Evolutionary conservation across 352 stramenopile genomes (phyloP).

Genomic region (Phytopythium boreale): DNA sequence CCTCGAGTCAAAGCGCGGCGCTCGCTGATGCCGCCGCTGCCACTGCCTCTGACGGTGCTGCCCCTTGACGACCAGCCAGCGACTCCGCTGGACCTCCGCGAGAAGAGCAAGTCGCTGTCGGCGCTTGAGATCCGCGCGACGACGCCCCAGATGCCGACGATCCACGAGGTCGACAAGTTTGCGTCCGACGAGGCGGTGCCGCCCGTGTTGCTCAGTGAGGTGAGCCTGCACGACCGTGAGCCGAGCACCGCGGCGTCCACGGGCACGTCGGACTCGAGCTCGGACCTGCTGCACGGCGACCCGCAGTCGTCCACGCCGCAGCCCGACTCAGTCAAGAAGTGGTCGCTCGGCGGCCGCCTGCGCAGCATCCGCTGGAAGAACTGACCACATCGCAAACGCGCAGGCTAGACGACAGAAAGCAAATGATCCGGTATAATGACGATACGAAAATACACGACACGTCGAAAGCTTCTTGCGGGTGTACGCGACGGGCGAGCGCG

Average conservation of each 20-base stretch:
- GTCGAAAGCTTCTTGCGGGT: neutral
- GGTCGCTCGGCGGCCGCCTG: slow-evolving; percentile 28
- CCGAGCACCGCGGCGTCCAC: slow-evolving; percentile 6
- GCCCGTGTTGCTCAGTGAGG: slow-evolving; percentile 10
- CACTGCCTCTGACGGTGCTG: slow-evolving; percentile 2
- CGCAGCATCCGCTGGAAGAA: slow-evolving; percentile 30
- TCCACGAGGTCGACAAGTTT: slow-evolving; percentile 8
- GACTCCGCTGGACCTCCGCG: neutral
- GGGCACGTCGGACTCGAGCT: slow-evolving; percentile 8
- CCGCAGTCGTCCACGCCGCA: neutral
- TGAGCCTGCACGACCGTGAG: slow-evolving; percentile 17
- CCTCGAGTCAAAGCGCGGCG: neutral
- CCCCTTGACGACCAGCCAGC: neutral
- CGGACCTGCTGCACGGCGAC: slow-evolving; percentile 8
- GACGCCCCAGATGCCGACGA: slow-evolving; percentile 4
- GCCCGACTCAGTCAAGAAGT: slow-evolving; percentile 14
- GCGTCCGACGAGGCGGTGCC: neutral
- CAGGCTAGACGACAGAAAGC: neutral
- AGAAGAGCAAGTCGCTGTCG: slow-evolving; percentile 14
- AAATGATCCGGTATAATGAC: neutral
- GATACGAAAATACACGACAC: neutral
- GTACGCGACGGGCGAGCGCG: neutral
- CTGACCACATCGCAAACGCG: neutral
- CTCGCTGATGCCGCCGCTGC: neutral
- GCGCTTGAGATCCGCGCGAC: slow-evolving; percentile 13